Evolutionary conservation across 129 eudicot species (phyloP), one percentile per base, ranked within the genome.

Genomic region (Escallonia herrerae): DNA sequence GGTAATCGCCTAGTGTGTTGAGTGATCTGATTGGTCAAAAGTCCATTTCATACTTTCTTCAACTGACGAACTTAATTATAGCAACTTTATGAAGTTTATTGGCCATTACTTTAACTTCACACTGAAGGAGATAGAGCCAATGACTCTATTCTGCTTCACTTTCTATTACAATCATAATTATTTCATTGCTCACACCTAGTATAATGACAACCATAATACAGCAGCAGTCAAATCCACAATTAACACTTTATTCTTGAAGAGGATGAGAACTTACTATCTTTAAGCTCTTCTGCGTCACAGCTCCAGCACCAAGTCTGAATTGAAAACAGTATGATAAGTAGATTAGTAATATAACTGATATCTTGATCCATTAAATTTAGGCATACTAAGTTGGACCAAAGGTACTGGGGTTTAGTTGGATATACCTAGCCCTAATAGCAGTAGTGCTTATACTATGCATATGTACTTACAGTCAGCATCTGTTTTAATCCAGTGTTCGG

Each of bases 401-500:
- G 15, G 60, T 38, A 41, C n/a, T 58, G 14, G 37, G 12, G 56
- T 6, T 5, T 40, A 22, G 7, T 37, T 55, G 53, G 33, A 40
- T 22, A 42, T 67, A 56, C 43, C 10, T 40, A 42, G 39, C 14
- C n/a, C 53, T 15, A 10, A 46, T 56, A 22, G 14, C 43, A 5
- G 11, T 46, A 15, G 40, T 46, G 6, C 39, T 1, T 44, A 8
- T 58, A 43, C 11, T 40, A 65, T 53, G 58, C 64, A 40, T 42
- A 52, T 74, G 64, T 65, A 81, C 97, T 90, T 83, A 90, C 97
- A 90, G 41, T 90, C 91, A 44, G 71, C 84, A 60, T 90, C 97
- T 15, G 95, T 83, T 52, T 72, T 83, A 64, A 90, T 83, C 97
- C 97, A 90, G 68, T 70, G 86, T 62, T 74, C 97, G 62, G 67